Evolutionary conservation across 768 basidiomycete genomes (phyloP).

Genomic region (Trametes coccinea): DNA sequence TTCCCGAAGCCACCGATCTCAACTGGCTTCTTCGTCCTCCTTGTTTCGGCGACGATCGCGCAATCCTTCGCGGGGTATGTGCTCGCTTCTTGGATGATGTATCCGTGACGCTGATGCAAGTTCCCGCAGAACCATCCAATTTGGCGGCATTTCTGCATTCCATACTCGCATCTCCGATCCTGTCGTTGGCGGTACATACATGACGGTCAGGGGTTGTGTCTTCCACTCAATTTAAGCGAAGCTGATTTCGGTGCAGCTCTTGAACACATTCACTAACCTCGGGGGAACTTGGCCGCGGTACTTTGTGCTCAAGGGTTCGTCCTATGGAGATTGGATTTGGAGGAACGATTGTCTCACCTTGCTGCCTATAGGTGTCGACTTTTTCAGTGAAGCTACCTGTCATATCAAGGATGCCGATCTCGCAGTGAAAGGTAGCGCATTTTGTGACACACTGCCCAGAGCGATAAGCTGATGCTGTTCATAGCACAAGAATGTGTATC

Average conservation of each 20-base stretch:
- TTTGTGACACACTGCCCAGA: background rate
- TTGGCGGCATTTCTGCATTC: conserved; percentile 98
- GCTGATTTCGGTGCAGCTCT: conserved; percentile 50
- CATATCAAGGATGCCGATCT: conserved; percentile 58
- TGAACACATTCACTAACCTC: conserved; percentile 95
- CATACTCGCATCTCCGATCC: conserved; percentile 97
- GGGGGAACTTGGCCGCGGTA: conserved; percentile 98
- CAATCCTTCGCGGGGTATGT: conserved; percentile 74
- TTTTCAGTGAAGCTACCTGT: conserved; percentile 84
- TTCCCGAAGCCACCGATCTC: conserved; percentile 82
- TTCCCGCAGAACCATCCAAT: conserved; percentile 84
- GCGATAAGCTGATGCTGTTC: background rate
- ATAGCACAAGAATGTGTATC: conserved; percentile 88
- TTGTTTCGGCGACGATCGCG: conserved; percentile 80
- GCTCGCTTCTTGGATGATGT: background rate
- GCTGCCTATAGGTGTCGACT: conserved; percentile 67
- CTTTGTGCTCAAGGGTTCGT: conserved; percentile 86
- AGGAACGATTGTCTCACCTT: background rate
- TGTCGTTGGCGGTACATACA: conserved; percentile 96
- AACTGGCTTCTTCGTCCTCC: conserved; percentile 73
- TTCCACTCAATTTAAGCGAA: background rate
- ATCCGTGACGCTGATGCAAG: too few species aligned
- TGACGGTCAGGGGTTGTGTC: conserved; percentile 70
- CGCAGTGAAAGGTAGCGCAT: conserved; percentile 49
- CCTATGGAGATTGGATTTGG: background rate